Evolutionary conservation across 345 rosid species (phyloP), one percentile per base, ranked within the genome.

Genomic region (Sisymbrium altissimum): DNA sequence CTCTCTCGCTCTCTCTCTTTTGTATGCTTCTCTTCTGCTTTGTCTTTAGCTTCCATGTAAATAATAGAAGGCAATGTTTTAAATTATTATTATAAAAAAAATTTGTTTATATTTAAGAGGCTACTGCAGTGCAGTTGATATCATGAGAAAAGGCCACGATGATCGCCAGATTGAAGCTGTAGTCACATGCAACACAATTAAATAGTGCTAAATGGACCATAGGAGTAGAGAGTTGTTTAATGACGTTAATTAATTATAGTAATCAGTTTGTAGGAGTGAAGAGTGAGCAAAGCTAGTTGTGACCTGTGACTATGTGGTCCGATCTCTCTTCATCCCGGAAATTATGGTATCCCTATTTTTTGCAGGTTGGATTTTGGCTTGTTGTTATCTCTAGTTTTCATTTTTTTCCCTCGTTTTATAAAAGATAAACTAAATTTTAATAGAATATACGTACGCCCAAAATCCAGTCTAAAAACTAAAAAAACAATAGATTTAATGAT

Each of bases 81-180:
- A n/a, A 4, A 41, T 18, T 17, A 2, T 38, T 61, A 13, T 35
- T n/a, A 17, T 33, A 44, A 30, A 6, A 4, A 9, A 19, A 15
- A 29, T 15, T 25, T 11, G 2, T 6, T 3, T 61, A 13, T 35
- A 74, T 45, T 44, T 11, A 67, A 62, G 60, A 55, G 71, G 29
- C 13, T 36, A 64, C 44, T 76, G 71, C 52, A 70, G 17, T 70
- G 66, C 74, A 75, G 79, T 50, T 50, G 64, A 75, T 61, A 68
- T 75, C 70, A 75, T 68, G 74, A 68, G 74, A 68, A 43, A 44
- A 68, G 63, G 18, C 80, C 80, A 77, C 71, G 61, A 70, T 68
- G 66, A 76, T 63, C 65, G 79, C 59, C 53, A 76, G 75, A 63
- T 38, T 65, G 80, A 64, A 77, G 80, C 80, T 71, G 72, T 65